Conservation (phyloP, 371 early-diverging fungal genomes). For the Mortierella sp. region DNA sequence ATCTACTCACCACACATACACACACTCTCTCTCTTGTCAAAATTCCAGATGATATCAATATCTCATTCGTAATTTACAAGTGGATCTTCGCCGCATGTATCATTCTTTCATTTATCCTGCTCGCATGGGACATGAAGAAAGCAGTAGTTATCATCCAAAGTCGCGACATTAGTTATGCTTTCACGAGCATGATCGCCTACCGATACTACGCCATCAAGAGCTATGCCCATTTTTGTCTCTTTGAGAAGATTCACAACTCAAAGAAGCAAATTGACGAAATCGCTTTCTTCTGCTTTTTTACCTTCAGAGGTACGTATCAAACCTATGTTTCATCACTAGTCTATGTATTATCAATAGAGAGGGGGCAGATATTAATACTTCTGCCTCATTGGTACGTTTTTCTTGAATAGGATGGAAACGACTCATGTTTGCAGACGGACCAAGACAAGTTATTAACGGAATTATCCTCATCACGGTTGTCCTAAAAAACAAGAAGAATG, state of each 20-base stretch:
- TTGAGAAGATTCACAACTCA: constrained; percentile 75
- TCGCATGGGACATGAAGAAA: constrained; percentile 81
- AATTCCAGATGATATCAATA: constrained; percentile 5
- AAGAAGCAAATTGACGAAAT: constrained; percentile 73
- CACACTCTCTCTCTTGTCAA: not conserved
- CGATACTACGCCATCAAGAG: constrained; percentile 69
- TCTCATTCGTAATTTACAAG: constrained; percentile 39
- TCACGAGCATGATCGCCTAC: constrained; percentile 82
- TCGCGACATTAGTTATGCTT: constrained; percentile 82
- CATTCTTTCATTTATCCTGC: constrained; percentile 74
- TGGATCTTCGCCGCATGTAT: constrained; percentile 82
- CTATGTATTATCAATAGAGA: no score
- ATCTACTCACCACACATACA: no score
- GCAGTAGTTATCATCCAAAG: constrained; percentile 70
- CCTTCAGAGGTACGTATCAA: constrained; percentile 65
- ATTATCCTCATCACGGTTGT: constrained; percentile 30
- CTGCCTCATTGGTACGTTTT: constrained; percentile 61
- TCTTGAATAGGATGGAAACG: constrained; percentile 80
- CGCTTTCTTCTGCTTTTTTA: constrained; percentile 90
- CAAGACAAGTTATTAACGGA: constrained; percentile 81
- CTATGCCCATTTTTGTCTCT: constrained; percentile 87
- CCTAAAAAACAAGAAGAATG: not conserved
- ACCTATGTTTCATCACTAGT: not conserved
- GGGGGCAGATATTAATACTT: no score
- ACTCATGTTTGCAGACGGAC: constrained; percentile 87